A percentile compares a stretch with the other conserved stretches of the same genome.
These are phyloP conservation scores for Populus davidiana DNA, from an alignment of 345 rosid species.

Conservation along the genomic window DNA sequence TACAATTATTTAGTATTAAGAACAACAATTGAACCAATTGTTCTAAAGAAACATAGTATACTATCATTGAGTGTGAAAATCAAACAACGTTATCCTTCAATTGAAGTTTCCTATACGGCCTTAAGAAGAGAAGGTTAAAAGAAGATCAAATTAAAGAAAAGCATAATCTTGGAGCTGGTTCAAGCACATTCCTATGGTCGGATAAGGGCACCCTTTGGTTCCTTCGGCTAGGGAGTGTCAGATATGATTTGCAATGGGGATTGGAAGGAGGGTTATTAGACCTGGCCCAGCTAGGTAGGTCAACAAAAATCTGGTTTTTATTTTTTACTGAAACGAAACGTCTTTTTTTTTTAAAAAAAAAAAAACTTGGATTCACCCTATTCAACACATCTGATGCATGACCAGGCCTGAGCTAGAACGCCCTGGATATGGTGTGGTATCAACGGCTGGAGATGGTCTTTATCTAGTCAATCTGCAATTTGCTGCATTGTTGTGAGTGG, in stretches of 20 bases:
- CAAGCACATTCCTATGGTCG: neutral
- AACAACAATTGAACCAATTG: neutral
- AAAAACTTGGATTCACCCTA: too few relatives aligned
- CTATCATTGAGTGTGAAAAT: neutral
- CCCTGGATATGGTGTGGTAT: too few relatives aligned
- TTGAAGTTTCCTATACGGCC: neutral
- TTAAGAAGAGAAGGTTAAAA: neutral
- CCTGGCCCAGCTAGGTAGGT: too few relatives aligned
- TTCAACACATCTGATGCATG: too few relatives aligned
- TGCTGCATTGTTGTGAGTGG: too few relatives aligned
- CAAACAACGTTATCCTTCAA: neutral
- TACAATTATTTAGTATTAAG: neutral
- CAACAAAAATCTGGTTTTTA: too few relatives aligned
- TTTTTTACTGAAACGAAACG: too few relatives aligned
- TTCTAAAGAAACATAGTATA: neutral
- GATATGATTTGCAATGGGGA: neutral
- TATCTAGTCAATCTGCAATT: too few relatives aligned
- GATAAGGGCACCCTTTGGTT: neutral
- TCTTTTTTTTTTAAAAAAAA: too few relatives aligned
- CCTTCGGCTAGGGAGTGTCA: neutral
- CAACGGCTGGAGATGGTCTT: too few relatives aligned
- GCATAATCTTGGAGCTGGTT: neutral
- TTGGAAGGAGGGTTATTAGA: neutral
- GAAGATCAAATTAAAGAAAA: neutral
- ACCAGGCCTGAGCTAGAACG: too few relatives aligned